phyloP scores from a whole-genome alignment of 1,284 basidiomycete species.

The Ganoderma multipileum region DNA sequence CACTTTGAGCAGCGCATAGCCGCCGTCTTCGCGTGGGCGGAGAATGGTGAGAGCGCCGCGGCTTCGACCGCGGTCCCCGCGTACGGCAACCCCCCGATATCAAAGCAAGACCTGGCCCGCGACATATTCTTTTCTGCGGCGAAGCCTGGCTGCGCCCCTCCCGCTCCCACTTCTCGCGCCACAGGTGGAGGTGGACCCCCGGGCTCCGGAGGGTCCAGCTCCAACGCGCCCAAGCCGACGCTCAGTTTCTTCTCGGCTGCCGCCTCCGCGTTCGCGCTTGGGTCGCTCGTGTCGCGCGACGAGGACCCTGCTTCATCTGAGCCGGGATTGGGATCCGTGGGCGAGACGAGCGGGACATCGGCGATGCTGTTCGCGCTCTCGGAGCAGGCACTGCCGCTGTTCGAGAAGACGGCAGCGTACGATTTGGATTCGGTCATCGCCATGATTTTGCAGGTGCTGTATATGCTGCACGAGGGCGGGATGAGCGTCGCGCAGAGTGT shows the following conservation, averaged over 20 bases:
- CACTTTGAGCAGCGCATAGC: slow-evolving; percentile 55
- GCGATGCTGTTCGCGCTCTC: slow-evolving; percentile 53
- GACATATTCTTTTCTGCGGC: slow-evolving; percentile 42
- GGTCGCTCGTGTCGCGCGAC: slow-evolving; percentile 48
- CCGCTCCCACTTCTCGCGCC: slow-evolving; percentile 9
- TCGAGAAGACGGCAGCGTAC: slow-evolving; percentile 49
- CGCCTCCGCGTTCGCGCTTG: slow-evolving; percentile 62
- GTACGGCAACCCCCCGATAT: slow-evolving; percentile 19
- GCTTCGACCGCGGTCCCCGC: slow-evolving; percentile 1
- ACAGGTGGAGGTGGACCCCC: slow-evolving; percentile 15
- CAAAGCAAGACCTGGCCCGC: slow-evolving; percentile 42
- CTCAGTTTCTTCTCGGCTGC: slow-evolving; percentile 66
- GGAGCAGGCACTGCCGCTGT: slow-evolving; percentile 50
- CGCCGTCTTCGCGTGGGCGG: slow-evolving; percentile 51
- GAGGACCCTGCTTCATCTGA: slow-evolving; percentile 29
- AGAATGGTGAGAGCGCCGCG: slow-evolving; percentile 20
- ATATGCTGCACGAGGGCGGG: slow-evolving; percentile 56
- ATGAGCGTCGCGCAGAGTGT: slow-evolving; percentile 50
- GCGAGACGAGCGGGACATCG: slow-evolving; percentile 36
- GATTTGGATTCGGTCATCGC: slow-evolving; percentile 60
- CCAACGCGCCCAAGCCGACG: slow-evolving; percentile 45
- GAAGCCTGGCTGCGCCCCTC: slow-evolving; percentile 22
- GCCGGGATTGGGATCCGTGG: slow-evolving; percentile 4
- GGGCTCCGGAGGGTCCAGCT: slow-evolving; percentile 14
- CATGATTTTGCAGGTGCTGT: slow-evolving; percentile 60